Percentiles rank a stretch among this genome's conserved stretches.
phyloP scores from a whole-genome alignment of 2,329 filamentous ascomycete genomes.

The Trichophaea hybrida region DNA sequence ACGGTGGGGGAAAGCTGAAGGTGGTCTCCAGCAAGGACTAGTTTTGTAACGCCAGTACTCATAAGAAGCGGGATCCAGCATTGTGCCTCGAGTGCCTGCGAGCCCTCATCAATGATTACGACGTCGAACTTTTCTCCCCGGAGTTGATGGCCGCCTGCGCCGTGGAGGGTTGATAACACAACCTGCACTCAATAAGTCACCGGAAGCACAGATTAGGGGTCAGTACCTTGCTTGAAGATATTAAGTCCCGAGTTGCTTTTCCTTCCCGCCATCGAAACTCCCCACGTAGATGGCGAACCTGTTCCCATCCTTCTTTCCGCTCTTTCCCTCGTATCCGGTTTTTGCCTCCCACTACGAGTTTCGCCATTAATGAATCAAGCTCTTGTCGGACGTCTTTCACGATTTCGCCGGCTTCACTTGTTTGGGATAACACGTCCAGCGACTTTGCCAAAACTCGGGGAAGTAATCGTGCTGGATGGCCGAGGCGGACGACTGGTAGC shows the following conservation, averaged over 20 bases:
- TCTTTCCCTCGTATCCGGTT: conserved; percentile 45
- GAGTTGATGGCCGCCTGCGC: conserved; percentile 72
- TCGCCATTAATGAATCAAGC: conserved; percentile 82
- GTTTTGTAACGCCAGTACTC: conserved; percentile 48
- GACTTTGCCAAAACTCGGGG: conserved; percentile 81
- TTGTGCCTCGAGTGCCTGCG: conserved; percentile 87
- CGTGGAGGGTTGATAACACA: conserved; percentile 82
- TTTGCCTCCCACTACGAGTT: conserved; percentile 42
- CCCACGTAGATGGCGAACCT: conserved; percentile 70
- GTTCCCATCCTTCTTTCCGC: conserved; percentile 64
- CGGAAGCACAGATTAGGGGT: not conserved
- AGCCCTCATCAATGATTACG: conserved; percentile 90
- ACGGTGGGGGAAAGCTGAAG: conserved; percentile 88
- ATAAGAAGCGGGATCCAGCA: conserved; percentile 85
- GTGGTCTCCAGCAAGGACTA: conserved; percentile 86
- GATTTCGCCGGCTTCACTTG: conserved; percentile 75
- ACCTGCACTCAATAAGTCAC: conserved; percentile 35
- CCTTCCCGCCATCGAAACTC: conserved; percentile 78
- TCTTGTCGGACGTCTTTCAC: conserved; percentile 81
- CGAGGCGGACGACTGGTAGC: conserved; percentile 77
- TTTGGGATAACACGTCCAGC: conserved; percentile 77
- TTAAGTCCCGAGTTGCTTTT: conserved; percentile 61
- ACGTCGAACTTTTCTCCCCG: conserved; percentile 74
- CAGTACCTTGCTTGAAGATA: conserved; percentile 50
- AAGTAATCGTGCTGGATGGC: conserved; percentile 79